Base-by-base conservation (phyloP, 306 rosid species). In the Styphnolobium japonicum region DNA sequence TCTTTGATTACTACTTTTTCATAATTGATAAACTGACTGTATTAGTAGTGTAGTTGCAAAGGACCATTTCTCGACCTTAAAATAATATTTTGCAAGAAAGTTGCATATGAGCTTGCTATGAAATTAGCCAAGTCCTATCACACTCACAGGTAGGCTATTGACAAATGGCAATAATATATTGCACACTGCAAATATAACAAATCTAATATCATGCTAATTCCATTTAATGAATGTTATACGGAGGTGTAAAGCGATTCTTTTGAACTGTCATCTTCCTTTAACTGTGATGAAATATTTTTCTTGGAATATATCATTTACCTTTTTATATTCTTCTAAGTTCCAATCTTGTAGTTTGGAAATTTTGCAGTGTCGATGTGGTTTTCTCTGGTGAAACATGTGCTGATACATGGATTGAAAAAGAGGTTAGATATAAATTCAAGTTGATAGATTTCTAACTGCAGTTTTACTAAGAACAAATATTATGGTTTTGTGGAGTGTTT, bases 401-500 rank as follows among this genome's bases (percentile, higher is more conserved):
- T 65, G 98, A 92, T 92, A 85, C 94, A 15, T 94, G 98, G 98
- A 94, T 94, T 81, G 97, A 91, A 79, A 92, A 75, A 80, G 98
- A 94, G 97, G 98, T 94, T 81, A 76, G 93, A 67, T 76, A 79
- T 78, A 77, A 45, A 39, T 31, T 61, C 31, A 67, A 37, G 51
- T 22, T 78, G 58, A 71, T 61, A 27, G 58, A 71, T 71, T 86
- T 65, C 60, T 10, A 19, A 56, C 23, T 25, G 62, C 22, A 82
- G 7, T 68, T 69, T 76, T 69, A 6, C 43, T 34, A 6, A 40
- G 40, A 61, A 10, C 68, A 40, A 29, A 15, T 21, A 9, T 73
- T 58, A 48, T 57, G 77, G 42, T 49, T 43, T 63, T 46, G 19
- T 55, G 51, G 80, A 46, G 33, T 9, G 22, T 10, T 37, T 52